phyloP scores from a whole-genome alignment of 176 grass and related monocot species.

The Rhynchospora pubera region DNA sequence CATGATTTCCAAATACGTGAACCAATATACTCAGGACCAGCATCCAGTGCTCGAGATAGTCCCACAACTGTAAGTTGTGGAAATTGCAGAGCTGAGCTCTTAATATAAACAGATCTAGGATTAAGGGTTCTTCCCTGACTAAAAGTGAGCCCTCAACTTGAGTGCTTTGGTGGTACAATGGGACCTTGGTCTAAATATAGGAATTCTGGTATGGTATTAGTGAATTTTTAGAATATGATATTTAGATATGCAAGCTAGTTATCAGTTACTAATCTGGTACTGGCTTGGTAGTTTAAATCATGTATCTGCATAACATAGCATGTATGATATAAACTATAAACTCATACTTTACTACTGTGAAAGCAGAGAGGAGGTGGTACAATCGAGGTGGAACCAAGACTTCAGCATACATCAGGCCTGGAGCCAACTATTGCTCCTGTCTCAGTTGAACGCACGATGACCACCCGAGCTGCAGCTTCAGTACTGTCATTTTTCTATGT shows the following conservation, averaged over 20 bases:
- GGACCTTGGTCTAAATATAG: not conserved
- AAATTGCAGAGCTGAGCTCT: not conserved
- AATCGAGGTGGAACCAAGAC: conserved; percentile 72
- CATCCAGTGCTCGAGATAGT: not conserved
- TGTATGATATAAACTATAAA: not conserved
- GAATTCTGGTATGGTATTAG: not conserved
- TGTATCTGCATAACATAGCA: not conserved
- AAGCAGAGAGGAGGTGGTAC: conserved; percentile 77
- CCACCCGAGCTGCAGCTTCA: conserved; percentile 86
- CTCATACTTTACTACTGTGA: conserved; percentile 13
- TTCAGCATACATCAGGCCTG: conserved; percentile 84
- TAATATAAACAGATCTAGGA: not conserved
- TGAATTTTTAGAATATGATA: not conserved
- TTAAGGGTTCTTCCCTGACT: not conserved
- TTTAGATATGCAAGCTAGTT: not conserved
- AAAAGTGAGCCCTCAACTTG: not conserved
- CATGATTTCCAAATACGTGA: not conserved
- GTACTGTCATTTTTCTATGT: conserved; percentile 39
- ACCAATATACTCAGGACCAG: not conserved
- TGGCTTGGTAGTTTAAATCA: not conserved
- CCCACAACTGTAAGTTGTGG: not conserved
- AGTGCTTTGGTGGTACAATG: not conserved
- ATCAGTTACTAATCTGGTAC: not conserved
- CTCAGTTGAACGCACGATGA: conserved; percentile 90
- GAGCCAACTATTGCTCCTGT: conserved; percentile 93